Conservation (phyloP, 2,329 filamentous ascomycete species). For the Ploettnerulaceae sp. region DNA sequence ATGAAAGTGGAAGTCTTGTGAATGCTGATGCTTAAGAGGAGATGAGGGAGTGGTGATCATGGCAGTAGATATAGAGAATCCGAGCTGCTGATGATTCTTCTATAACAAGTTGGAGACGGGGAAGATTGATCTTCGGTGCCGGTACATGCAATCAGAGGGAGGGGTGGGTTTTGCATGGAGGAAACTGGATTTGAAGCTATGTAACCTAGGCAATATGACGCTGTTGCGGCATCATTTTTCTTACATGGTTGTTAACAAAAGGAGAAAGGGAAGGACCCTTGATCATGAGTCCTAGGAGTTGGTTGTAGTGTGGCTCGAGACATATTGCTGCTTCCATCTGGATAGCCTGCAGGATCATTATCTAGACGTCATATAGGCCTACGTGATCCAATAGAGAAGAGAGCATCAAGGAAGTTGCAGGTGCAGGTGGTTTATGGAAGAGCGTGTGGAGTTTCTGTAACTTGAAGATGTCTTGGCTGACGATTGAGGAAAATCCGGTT, state of each 20-base stretch:
- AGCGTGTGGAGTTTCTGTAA: no score
- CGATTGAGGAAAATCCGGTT: constrained; percentile 4
- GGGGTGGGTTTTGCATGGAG: neutral
- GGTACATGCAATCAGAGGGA: neutral
- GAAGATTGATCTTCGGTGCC: no score
- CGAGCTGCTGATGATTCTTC: neutral
- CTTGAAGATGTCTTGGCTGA: constrained; percentile 6
- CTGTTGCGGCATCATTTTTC: neutral
- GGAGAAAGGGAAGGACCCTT: constrained; percentile 2
- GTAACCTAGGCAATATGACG: neutral
- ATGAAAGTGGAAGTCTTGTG: neutral
- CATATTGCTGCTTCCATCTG: no score
- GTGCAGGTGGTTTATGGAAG: neutral
- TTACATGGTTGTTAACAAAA: neutral
- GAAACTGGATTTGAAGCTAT: constrained; percentile 7
- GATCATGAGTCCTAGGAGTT: neutral
- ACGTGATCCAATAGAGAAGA: no score
- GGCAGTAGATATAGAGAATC: constrained; percentile 14
- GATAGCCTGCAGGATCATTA: no score
- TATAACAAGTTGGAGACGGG: no score
- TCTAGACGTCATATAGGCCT: no score
- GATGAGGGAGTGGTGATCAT: constrained; percentile 11
- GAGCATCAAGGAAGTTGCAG: neutral
- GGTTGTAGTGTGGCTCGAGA: neutral
- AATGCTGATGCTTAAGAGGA: neutral